A percentile compares a stretch with the other conserved stretches of the same genome.
These are phyloP conservation scores for Lepidium africanum DNA, from an alignment of 345 rosid species.

Conservation along the genomic window DNA sequence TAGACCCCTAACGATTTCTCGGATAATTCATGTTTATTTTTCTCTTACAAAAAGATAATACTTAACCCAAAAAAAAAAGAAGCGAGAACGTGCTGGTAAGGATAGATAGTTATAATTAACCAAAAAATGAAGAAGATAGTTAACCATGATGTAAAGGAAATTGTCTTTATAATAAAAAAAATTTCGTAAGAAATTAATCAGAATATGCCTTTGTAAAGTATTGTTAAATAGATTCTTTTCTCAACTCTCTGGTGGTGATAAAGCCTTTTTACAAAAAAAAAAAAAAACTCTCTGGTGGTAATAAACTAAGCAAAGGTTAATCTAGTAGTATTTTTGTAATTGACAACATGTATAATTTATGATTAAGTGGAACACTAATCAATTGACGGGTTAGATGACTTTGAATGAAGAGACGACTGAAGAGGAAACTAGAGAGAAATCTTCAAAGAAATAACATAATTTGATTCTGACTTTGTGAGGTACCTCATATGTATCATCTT, in stretches of 20 bases:
- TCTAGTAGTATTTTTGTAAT: neutral
- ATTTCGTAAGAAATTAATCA: neutral
- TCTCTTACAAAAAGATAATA: neutral
- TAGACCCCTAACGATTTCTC: neutral
- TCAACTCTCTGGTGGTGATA: neutral
- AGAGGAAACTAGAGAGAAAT: neutral
- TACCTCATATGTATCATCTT: neutral
- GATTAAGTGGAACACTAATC: neutral
- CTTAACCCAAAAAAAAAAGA: no score
- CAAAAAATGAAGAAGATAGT: neutral
- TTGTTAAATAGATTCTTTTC: neutral
- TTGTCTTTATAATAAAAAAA: neutral
- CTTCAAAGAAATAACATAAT: slow-evolving; percentile 3
- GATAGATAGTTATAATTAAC: no score
- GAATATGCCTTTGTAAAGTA: neutral
- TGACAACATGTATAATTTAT: neutral
- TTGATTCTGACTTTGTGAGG: neutral
- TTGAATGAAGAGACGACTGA: slow-evolving; percentile 11
- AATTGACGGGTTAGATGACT: slow-evolving; percentile 15
- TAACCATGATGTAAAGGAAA: neutral
- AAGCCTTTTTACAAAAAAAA: no score
- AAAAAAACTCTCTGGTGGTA: no score
- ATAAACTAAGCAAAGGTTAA: neutral
- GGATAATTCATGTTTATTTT: neutral
- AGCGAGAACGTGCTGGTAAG: no score